A percentile compares a stretch with the other conserved stretches of the same genome.
These are phyloP conservation scores for Eustoma russellianum DNA, from an alignment of 257 asterid genomes.

Conservation along the genomic window DNA sequence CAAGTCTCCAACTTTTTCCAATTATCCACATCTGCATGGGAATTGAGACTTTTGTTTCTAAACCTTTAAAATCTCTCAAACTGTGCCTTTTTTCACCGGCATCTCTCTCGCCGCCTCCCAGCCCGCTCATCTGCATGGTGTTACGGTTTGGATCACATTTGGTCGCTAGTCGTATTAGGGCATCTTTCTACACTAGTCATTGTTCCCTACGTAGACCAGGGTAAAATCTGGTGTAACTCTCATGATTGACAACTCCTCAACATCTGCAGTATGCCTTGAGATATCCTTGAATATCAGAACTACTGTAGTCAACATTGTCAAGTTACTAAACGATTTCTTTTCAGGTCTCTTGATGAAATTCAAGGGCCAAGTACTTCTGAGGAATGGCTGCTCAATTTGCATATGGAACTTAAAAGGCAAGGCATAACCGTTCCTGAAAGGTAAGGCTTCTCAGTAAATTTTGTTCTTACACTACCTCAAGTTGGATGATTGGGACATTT, in stretches of 20 bases:
- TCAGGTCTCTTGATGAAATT: constrained; percentile 14
- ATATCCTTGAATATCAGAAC: no score
- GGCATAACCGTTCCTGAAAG: constrained; percentile 32
- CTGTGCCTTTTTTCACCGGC: no score
- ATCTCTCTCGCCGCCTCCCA: not conserved
- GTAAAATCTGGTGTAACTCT: not conserved
- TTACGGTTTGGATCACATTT: not conserved
- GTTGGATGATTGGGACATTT: not conserved
- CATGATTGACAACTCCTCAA: not conserved
- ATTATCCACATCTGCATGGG: no score
- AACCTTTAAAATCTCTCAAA: no score
- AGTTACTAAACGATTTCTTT: not conserved
- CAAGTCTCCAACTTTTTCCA: no score
- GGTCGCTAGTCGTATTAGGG: not conserved
- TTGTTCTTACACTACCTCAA: not conserved
- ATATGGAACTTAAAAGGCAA: constrained; percentile 22
- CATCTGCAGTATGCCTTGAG: not conserved
- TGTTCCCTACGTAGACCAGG: not conserved
- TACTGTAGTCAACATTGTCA: not conserved
- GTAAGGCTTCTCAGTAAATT: constrained; percentile 4
- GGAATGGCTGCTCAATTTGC: constrained; percentile 30
- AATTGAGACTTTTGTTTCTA: no score
- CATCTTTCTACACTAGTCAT: not conserved
- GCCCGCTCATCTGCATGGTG: no score
- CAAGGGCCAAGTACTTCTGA: constrained; percentile 11